Percentiles rank a stretch among this genome's conserved stretches.
phyloP scores from a whole-genome alignment of 805 yeast species.

The Wickerhamiella dianesei region DNA sequence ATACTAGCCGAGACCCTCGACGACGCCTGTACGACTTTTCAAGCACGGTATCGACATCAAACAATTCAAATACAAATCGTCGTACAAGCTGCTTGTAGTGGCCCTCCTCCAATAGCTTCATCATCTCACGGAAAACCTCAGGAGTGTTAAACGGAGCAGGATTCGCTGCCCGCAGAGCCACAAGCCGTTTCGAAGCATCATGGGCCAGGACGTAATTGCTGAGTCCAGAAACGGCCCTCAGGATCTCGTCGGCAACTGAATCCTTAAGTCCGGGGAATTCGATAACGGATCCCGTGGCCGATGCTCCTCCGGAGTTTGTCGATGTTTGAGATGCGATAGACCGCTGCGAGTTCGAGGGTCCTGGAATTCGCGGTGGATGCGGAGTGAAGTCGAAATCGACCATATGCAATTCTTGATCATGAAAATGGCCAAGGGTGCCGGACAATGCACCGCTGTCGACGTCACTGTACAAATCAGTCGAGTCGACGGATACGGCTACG shows the following conservation, averaged over 20 bases:
- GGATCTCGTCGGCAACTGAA: constrained; percentile 11
- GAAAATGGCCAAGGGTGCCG: background rate
- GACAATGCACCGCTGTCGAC: background rate
- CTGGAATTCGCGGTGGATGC: background rate
- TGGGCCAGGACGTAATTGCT: constrained; percentile 42
- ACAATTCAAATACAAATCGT: constrained; percentile 50
- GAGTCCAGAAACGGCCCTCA: constrained; percentile 35
- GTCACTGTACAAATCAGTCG: background rate
- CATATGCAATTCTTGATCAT: background rate
- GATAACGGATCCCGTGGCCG: background rate
- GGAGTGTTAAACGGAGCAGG: constrained; percentile 44
- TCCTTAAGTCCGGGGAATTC: background rate
- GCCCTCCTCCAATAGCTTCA: constrained; percentile 40
- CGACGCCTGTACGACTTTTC: constrained; percentile 13
- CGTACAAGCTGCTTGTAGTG: constrained; percentile 50
- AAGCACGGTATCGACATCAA: constrained; percentile 28
- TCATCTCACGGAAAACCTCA: constrained; percentile 39
- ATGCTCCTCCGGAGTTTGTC: background rate
- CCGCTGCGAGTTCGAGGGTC: background rate
- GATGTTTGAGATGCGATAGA: background rate
- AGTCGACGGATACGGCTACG: background rate
- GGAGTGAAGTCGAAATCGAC: background rate
- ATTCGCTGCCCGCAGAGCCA: constrained; percentile 36
- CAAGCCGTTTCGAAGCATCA: constrained; percentile 45
- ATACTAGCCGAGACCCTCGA: background rate